Conservation (phyloP, 2,329 filamentous ascomycete genomes). For the Alternaria hordeiaustralica region DNA sequence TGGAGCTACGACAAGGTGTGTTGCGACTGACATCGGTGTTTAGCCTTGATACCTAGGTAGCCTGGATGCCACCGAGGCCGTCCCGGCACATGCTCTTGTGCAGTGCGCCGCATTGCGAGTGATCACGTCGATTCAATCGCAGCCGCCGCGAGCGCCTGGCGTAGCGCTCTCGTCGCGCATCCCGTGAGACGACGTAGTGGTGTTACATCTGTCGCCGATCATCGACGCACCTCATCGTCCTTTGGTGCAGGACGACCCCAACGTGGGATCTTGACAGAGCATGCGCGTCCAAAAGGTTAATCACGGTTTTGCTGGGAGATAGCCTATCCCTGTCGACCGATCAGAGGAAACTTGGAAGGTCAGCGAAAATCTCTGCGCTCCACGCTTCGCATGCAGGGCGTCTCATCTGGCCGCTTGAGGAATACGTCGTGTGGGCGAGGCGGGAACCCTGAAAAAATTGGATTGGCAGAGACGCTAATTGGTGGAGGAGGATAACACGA, state of each 20-base stretch:
- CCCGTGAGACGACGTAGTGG: background rate
- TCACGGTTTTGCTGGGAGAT: background rate
- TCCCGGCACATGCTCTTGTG: background rate
- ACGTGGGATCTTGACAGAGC: background rate
- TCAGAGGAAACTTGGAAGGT: background rate
- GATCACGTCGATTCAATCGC: slow-evolving; percentile 1
- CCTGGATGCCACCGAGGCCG: background rate
- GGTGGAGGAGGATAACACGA: slow-evolving; percentile 16
- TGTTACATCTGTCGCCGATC: slow-evolving; percentile 2
- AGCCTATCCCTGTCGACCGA: slow-evolving; percentile 1
- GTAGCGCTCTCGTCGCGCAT: slow-evolving; percentile 1
- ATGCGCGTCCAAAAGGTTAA: slow-evolving; percentile 1
- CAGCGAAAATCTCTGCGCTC: slow-evolving; percentile 15
- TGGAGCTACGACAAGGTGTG: background rate
- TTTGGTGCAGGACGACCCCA: background rate
- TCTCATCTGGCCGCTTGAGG: too few relatives aligned
- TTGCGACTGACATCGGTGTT: background rate
- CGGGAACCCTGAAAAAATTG: slow-evolving; percentile 2
- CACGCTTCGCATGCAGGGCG: slow-evolving; percentile 10
- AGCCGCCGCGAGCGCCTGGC: slow-evolving; percentile 1
- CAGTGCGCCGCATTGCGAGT: background rate
- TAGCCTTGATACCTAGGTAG: background rate
- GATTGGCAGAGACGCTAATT: slow-evolving; percentile 8
- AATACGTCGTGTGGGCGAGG: background rate
- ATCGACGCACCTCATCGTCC: background rate